A percentile compares a stretch with the other conserved stretches of the same genome.
Evolutionary conservation across 1,284 basidiomycete species (phyloP).

Genomic region (Pterula multifida): DNA sequence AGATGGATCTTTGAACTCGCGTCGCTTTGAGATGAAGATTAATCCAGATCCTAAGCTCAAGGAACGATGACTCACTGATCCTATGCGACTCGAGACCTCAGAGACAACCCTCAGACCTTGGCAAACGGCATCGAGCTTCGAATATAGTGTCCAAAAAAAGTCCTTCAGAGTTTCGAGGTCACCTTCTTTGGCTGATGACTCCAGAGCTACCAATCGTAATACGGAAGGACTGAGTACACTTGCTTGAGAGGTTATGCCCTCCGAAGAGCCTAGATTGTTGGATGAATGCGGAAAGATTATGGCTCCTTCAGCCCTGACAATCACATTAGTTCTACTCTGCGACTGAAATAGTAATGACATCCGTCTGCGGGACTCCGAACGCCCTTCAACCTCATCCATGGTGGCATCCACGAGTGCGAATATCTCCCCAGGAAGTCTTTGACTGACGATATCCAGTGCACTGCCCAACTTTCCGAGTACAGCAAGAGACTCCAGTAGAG

Average conservation of each 20-base stretch:
- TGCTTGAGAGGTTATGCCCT: conserved; percentile 10
- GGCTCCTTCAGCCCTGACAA: conserved; percentile 31
- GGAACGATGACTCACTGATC: conserved; percentile 47
- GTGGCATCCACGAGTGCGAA: conserved; percentile 81
- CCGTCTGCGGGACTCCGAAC: conserved; percentile 62
- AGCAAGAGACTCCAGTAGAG: conserved; percentile 83
- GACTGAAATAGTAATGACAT: conserved; percentile 19
- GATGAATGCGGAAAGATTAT: conserved; percentile 34
- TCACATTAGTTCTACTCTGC: conserved; percentile 20
- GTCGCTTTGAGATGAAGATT: conserved; percentile 37
- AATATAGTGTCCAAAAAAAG: conserved; percentile 96
- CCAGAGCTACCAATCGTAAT: conserved; percentile 66
- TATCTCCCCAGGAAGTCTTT: conserved; percentile 79
- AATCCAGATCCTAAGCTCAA: conserved; percentile 4
- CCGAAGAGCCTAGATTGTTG: conserved; percentile 19
- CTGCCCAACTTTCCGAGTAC: conserved; percentile 82
- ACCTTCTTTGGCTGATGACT: conserved; percentile 60
- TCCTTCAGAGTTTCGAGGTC: conserved; percentile 85
- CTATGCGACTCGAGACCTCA: conserved; percentile 83
- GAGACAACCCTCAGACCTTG: conserved; percentile 88
- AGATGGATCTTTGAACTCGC: conserved; percentile 78
- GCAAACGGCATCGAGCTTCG: conserved; percentile 91
- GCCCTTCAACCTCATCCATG: conserved; percentile 83
- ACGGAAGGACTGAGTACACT: conserved; percentile 29
- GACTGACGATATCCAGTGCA: conserved; percentile 76